phyloP scores from a whole-genome alignment of 495 filamentous ascomycete species.

The Symbiotaphrina buchneri region DNA sequence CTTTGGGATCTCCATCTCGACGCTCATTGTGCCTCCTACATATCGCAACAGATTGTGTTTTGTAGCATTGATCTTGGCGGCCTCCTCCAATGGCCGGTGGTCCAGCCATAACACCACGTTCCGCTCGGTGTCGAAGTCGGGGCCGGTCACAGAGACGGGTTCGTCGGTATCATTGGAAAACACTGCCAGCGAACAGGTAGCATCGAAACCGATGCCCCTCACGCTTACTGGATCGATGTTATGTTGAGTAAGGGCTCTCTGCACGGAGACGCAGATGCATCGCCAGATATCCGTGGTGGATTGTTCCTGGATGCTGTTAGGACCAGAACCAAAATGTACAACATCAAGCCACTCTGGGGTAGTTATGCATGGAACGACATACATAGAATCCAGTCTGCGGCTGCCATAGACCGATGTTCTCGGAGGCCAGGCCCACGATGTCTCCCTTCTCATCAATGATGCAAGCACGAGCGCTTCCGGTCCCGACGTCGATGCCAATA shows the following conservation, averaged over 20 bases:
- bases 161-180: slow-evolving; percentile 76
- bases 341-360: background rate
- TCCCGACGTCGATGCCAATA: slow-evolving; percentile 91
- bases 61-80: slow-evolving; percentile 76
- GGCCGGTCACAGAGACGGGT: slow-evolving; percentile 71
- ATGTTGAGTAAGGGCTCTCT: slow-evolving; percentile 53
- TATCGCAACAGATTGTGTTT: slow-evolving; percentile 84
- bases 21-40: slow-evolving; percentile 90
- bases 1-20: slow-evolving; percentile 98
- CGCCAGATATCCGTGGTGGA: slow-evolving; percentile 92
- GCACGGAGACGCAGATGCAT: slow-evolving; percentile 66
- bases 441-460: slow-evolving; percentile 80
- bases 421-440: slow-evolving; percentile 74
- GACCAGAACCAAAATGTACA: background rate
- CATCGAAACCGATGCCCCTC: slow-evolving; percentile 85
- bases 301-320: slow-evolving; percentile 53
- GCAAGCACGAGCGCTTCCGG: slow-evolving; percentile 83
- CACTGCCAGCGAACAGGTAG: slow-evolving; percentile 85
- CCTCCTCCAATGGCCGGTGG: slow-evolving; percentile 75
- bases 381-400: slow-evolving; percentile 82
- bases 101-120: slow-evolving; percentile 90
- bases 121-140: slow-evolving; percentile 64
- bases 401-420: slow-evolving; percentile 88
- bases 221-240: slow-evolving; percentile 49
- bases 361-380: slow-evolving; percentile 8